These are phyloP conservation scores for Cyclotella sp. DNA, from an alignment of 108 stramenopile species.

Conservation along the genomic window DNA sequence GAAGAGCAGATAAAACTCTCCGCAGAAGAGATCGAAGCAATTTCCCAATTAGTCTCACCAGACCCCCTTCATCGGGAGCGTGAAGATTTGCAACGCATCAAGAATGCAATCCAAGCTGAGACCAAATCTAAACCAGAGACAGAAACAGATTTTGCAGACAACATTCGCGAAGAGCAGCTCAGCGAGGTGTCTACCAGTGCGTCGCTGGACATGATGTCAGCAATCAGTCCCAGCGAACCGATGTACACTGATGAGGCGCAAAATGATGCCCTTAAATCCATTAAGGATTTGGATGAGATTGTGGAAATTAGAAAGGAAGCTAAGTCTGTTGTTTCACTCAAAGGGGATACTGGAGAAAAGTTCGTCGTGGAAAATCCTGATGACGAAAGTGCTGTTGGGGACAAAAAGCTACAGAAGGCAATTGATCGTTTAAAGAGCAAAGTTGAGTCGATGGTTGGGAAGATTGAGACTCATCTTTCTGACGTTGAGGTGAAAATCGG, in stretches of 20 bases:
- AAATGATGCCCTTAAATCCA: slow-evolving; percentile 35
- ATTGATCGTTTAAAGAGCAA: slow-evolving; percentile 75
- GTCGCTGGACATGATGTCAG: slow-evolving; percentile 18
- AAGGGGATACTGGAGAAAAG: slow-evolving; percentile 34
- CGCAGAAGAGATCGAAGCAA: slow-evolving; percentile 83
- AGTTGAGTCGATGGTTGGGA: slow-evolving; percentile 92
- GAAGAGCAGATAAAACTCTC: slow-evolving; percentile 66
- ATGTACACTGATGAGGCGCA: slow-evolving; percentile 45
- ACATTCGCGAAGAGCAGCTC: slow-evolving; percentile 22
- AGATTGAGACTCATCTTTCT: slow-evolving; percentile 90
- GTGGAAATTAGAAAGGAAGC: slow-evolving; percentile 54
- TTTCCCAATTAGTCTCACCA: slow-evolving; percentile 75
- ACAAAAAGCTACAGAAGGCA: slow-evolving; percentile 61
- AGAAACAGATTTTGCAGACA: slow-evolving; percentile 23
- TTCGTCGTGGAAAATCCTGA: slow-evolving; percentile 31
- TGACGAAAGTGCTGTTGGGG: slow-evolving; percentile 23
- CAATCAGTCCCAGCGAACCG: slow-evolving; percentile 27
- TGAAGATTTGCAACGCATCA: slow-evolving; percentile 73
- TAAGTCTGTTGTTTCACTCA: slow-evolving; percentile 57
- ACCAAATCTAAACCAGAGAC: slow-evolving; percentile 40
- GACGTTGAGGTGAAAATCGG: slow-evolving; percentile 92
- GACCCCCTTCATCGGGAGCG: slow-evolving; percentile 85
- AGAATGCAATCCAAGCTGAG: slow-evolving; percentile 64
- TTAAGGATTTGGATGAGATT: slow-evolving; percentile 50
- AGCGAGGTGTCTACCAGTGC: slow-evolving; percentile 1